Conservation (phyloP, 1,284 basidiomycete species). For the Porodaedalea pini region DNA sequence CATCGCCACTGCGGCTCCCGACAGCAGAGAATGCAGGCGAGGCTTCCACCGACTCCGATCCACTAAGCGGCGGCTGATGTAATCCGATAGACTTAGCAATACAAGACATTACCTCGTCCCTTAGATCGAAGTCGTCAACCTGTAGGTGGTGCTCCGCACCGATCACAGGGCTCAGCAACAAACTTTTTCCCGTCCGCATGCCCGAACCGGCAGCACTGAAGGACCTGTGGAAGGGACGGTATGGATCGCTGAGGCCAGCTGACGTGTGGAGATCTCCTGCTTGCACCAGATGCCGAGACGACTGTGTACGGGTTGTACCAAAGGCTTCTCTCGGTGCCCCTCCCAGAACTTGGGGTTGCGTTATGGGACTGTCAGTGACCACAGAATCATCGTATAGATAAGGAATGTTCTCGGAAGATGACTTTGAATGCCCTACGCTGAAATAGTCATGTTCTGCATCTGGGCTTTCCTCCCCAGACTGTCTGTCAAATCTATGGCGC, state of each 20-base stretch:
- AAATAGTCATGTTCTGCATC: conserved; percentile 56
- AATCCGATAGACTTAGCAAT: conserved; percentile 97
- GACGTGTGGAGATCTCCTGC: conserved; percentile 66
- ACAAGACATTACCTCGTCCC: conserved; percentile 93
- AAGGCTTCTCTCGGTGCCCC: conserved; percentile 24
- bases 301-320: conserved; percentile 31
- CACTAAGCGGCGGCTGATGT: conserved; percentile 76
- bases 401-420: neutral
- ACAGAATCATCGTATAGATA: conserved; percentile 6
- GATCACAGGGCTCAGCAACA: neutral
- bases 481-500: conserved; percentile 77
- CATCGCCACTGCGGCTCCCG: conserved; percentile 35
- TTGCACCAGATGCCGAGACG: conserved; percentile 52
- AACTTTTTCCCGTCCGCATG: neutral
- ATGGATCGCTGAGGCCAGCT: conserved; percentile 44
- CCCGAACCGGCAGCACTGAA: conserved; percentile 32
- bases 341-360: neutral
- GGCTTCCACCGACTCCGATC: conserved; percentile 57
- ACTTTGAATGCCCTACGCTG: conserved; percentile 21
- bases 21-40: conserved; percentile 59
- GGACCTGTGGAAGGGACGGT: conserved; percentile 45
- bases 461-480: conserved; percentile 37
- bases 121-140: conserved; percentile 77
- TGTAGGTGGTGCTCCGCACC: conserved; percentile 23
- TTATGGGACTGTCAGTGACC: conserved; percentile 9